phyloP scores from a whole-genome alignment of 257 asterid genomes.

The Striga asiatica region DNA sequence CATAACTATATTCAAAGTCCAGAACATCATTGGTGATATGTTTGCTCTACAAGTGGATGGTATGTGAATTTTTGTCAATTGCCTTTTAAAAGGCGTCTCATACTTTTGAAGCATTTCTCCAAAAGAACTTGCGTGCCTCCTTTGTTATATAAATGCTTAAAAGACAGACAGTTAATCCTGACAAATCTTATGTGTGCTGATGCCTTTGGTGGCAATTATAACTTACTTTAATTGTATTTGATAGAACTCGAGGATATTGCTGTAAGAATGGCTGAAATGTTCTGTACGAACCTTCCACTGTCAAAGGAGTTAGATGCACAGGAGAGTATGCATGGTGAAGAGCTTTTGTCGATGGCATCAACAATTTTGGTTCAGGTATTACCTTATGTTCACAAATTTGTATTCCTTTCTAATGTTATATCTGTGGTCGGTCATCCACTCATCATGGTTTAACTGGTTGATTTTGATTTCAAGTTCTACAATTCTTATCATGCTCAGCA shows the following conservation, averaged over 20 bases:
- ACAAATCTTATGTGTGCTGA: not conserved
- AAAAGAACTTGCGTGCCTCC: not conserved
- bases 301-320: constrained; percentile 82
- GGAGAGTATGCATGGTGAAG: constrained; percentile 90
- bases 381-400: constrained; percentile 6
- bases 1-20: constrained; percentile 64
- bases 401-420: not conserved
- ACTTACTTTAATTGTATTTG: constrained; percentile 11
- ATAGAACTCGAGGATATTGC: constrained; percentile 69
- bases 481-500: too few species aligned
- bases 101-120: too few species aligned
- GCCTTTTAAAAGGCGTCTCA: not conserved
- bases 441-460: not conserved
- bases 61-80: constrained; percentile 14
- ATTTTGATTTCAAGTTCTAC: too few species aligned
- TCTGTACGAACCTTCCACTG: constrained; percentile 59
- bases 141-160: not conserved
- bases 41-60: constrained; percentile 52
- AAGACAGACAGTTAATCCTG: not conserved
- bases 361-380: constrained; percentile 87
- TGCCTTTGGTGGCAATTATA: constrained; percentile 2
- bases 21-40: constrained; percentile 42
- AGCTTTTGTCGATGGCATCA: constrained; percentile 80
- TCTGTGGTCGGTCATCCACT: too few species aligned
- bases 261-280: constrained; percentile 55